These are phyloP conservation scores for Claviceps purpurea DNA, from an alignment of 2,329 filamentous ascomycete species.

Conservation along the genomic window DNA sequence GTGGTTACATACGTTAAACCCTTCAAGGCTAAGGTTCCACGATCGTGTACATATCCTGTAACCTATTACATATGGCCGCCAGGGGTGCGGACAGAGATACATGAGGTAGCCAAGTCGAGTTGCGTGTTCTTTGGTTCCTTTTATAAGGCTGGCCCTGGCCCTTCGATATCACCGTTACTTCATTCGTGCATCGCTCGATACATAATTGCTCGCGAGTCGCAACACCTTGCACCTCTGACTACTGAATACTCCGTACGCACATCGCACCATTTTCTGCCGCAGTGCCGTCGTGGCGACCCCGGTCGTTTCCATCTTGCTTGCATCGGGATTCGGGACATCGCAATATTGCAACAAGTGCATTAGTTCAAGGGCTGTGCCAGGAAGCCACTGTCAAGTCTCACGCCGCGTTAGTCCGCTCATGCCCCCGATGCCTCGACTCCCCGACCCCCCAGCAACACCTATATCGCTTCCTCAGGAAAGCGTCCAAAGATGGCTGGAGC, in stretches of 20 bases:
- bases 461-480: background rate
- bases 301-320: background rate
- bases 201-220: too few relatives aligned
- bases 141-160: background rate
- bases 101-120: background rate
- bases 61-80: too few relatives aligned
- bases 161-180: background rate
- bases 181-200: background rate
- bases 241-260: background rate
- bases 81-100: background rate
- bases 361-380: background rate
- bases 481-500: background rate
- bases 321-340: background rate
- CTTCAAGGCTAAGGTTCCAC: background rate
- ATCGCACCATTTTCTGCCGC: background rate
- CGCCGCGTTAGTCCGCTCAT: slow-evolving; percentile 2
- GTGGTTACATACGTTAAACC: background rate
- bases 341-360: background rate
- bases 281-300: background rate
- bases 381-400: slow-evolving; percentile 1
- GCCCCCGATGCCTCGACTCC: background rate
- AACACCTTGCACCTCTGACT: background rate
- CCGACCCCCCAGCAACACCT: background rate
- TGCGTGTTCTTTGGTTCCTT: background rate
- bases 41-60: too few relatives aligned